phyloP scores from a whole-genome alignment of 495 filamentous ascomycete species.

The Bacidia gigantensis region DNA sequence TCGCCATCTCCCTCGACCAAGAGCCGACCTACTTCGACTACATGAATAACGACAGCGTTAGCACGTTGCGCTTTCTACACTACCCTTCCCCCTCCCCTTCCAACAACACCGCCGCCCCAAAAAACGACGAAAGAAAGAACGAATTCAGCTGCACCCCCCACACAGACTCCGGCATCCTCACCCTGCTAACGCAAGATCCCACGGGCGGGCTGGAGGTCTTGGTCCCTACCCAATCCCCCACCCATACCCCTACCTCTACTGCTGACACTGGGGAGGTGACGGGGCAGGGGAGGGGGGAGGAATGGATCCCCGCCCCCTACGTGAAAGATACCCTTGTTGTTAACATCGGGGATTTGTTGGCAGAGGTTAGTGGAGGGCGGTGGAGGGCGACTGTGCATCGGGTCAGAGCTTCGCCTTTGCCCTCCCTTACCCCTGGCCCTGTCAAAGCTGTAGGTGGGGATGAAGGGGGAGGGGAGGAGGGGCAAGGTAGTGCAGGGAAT shows the following conservation, averaged over 20 bases:
- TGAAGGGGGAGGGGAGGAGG: too few relatives aligned
- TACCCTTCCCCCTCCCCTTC: slow-evolving; percentile 21
- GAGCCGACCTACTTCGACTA: slow-evolving; percentile 25
- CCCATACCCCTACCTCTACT: background rate
- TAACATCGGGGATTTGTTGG: slow-evolving; percentile 39
- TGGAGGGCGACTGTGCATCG: slow-evolving; percentile 38
- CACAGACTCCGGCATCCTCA: slow-evolving; percentile 32
- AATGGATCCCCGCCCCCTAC: slow-evolving; percentile 34
- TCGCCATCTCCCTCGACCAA: slow-evolving; percentile 29
- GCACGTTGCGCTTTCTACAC: slow-evolving; percentile 31
- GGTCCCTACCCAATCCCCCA: background rate
- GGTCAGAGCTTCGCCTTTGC: slow-evolving; percentile 20
- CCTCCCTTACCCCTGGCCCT: too few relatives aligned
- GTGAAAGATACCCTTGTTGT: slow-evolving; percentile 32
- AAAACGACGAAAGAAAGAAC: background rate
- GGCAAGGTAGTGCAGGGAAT: too few relatives aligned
- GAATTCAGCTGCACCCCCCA: slow-evolving; percentile 31
- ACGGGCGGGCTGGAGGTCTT: slow-evolving; percentile 32
- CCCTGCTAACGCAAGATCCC: slow-evolving; percentile 30
- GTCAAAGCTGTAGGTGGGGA: too few relatives aligned
- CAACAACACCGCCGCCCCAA: background rate
- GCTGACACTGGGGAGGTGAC: background rate
- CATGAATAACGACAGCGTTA: slow-evolving; percentile 28
- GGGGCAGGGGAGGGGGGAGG: slow-evolving; percentile 10
- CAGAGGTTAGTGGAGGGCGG: slow-evolving; percentile 30